Percentiles rank a stretch among this genome's conserved stretches.
Evolutionary conservation across 2,329 filamentous ascomycete genomes (phyloP).

Genomic region (Fusarium palustre): DNA sequence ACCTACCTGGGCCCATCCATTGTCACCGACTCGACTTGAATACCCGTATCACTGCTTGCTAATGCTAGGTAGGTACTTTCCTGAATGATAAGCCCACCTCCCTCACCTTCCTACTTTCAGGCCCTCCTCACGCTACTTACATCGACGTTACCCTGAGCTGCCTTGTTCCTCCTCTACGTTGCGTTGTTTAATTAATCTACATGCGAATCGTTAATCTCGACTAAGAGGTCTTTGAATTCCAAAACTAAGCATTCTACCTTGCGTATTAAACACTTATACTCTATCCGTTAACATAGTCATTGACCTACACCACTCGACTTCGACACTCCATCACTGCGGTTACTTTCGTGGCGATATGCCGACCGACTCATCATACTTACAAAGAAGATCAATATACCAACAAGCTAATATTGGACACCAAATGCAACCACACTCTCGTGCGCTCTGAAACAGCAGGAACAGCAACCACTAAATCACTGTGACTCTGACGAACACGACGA

Average conservation of each 20-base stretch:
- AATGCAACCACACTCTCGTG: conserved; percentile 7
- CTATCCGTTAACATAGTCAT: background rate
- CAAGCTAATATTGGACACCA: background rate
- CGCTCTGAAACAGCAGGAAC: background rate
- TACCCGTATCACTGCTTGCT: conserved; percentile 3
- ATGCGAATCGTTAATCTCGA: conserved; percentile 5
- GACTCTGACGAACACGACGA: conserved; percentile 36
- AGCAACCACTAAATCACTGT: conserved; percentile 18
- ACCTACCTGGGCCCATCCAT: background rate
- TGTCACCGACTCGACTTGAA: conserved; percentile 25
- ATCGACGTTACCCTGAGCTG: conserved; percentile 17
- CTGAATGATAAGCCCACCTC: conserved; percentile 45
- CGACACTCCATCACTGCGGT: background rate
- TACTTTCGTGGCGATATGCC: conserved; percentile 39
- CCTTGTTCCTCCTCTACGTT: conserved; percentile 16
- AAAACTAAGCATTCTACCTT: conserved; percentile 10
- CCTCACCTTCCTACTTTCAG: conserved; percentile 26
- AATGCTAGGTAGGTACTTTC: conserved; percentile 7
- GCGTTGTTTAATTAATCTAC: conserved; percentile 2
- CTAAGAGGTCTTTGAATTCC: conserved; percentile 15
- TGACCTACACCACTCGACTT: conserved; percentile 3
- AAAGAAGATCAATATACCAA: conserved; percentile 28
- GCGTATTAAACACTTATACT: conserved; percentile 15
- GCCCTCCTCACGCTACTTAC: conserved; percentile 36
- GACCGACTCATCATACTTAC: conserved; percentile 20